Base-by-base conservation (phyloP, 2,329 filamentous ascomycete genomes). In the Colletotrichum endophyticum region DNA sequence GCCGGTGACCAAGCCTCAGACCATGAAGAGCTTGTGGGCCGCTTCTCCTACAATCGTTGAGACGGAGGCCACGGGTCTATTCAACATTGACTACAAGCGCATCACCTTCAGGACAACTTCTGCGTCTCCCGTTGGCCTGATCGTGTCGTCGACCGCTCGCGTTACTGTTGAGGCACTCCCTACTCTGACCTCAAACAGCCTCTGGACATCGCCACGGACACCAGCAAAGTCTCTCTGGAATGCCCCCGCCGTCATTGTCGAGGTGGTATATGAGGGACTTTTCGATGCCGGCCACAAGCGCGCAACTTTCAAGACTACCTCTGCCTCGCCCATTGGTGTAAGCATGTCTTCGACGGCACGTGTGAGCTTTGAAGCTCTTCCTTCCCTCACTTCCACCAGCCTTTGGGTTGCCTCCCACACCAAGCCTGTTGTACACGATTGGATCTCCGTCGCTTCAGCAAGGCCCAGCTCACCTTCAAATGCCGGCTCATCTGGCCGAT, bases 71-170 rank as follows among this genome's bases (percentile, higher is more conserved):
- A 34, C 72, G 7, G 80, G 80, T 16, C 76, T 82, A 3, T 82
- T 81, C 72, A 77, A 73, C 66, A 64, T 73, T 13, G 44, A 56
- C 44, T 76, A 79, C 39, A 67, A 77, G 57, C 79, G 80, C 16
- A 80, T 78, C 34, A 76, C 77, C 49, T 85, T 82, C 77, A 81
- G 82, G 34, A 84, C 81, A 13, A 84, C 84, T 28, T 78, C 79
- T 6, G 80, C 81, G 22, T 79, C 82, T 15, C 83, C 84, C 25
- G 83, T 81, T n/a, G 83, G 83, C n/a, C 75, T 86, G 12, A 73
- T 80, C 44, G 84, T 85, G 76, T 69, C 72, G 56, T 82, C 83
- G 73, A 86, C 83, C 78, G 80, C 80, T 63, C 79, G 82, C n/a
- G 56, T 62, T 11, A 32, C 75, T 22, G 64, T 79, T 11, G 75